These are phyloP conservation scores for Breviolum minutum DNA, from an alignment of 73 alveolate genomes.

Conservation along the genomic window DNA sequence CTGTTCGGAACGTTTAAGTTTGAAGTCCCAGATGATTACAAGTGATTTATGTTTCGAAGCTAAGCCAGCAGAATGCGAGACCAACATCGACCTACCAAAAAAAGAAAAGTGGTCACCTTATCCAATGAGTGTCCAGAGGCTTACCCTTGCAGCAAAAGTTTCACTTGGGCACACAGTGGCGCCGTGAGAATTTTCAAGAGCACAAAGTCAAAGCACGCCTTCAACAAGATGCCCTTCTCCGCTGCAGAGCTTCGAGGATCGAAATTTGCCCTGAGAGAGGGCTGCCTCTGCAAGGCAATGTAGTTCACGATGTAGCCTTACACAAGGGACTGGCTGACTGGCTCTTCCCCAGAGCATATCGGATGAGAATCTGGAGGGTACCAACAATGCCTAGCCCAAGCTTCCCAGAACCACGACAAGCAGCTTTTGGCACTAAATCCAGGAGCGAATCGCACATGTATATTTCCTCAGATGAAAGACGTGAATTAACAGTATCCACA, in stretches of 20 bases:
- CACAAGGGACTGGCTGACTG: background rate
- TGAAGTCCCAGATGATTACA: background rate
- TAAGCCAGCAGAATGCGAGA: background rate
- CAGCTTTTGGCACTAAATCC: slow-evolving; percentile 78
- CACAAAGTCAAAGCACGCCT: background rate
- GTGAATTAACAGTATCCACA: background rate
- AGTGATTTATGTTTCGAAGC: background rate
- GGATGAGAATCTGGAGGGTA: background rate
- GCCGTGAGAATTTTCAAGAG: too few relatives aligned
- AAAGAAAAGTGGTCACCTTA: too few relatives aligned
- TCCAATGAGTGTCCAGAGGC: too few relatives aligned
- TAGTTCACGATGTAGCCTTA: slow-evolving; percentile 57
- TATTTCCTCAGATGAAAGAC: slow-evolving; percentile 43
- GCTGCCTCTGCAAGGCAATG: slow-evolving; percentile 54
- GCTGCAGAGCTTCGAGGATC: slow-evolving; percentile 42
- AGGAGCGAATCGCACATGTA: slow-evolving; percentile 76
- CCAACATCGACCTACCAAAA: too few relatives aligned
- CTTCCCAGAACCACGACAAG: background rate
- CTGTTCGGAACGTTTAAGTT: too few relatives aligned
- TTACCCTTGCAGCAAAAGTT: too few relatives aligned
- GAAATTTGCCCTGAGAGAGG: slow-evolving; percentile 64
- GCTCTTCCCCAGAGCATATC: background rate
- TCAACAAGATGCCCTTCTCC: slow-evolving; percentile 51
- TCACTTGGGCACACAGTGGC: too few relatives aligned
- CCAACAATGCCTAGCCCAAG: background rate